Evolutionary conservation across 2,329 filamentous ascomycete species (phyloP), one percentile per base, ranked within the genome.

Genomic region (Epichloe gansuensis): DNA sequence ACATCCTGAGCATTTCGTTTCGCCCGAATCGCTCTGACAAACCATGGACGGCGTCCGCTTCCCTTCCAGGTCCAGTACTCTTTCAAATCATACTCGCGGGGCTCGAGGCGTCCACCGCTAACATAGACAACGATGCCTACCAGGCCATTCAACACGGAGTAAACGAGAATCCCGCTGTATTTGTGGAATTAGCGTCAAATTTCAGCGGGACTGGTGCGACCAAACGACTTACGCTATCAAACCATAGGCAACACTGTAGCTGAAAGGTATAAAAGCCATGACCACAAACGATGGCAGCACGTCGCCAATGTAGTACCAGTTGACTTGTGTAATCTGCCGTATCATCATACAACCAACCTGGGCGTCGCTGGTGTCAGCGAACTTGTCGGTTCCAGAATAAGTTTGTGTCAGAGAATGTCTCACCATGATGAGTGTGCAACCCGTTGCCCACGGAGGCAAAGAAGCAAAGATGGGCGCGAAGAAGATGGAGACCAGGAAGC

Each of bases 321-420:
- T 89, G 68, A 89, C 82, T 50, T 82, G 78, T 21, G 78, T 81
- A 50, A 87, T 82, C 61, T 87, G 82, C 8, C 83, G 81, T 57
- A 86, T 84, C 85, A 89, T 89, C 68, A 89, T 75, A 58, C 82
- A 86, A 4, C 85, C 85, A 27, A 89, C 82, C 77, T 80, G 47
- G 17, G 8, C 13, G 35, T 31, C 21, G 34, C 11, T 44, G 13
- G 34, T 17, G 7, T 34, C 15, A 51, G 49, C 42, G 12, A 44
- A 17, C 15, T n/a, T n/a, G 17, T 43, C 11, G 40, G 34, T 39
- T 50, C 41, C 31, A 40, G 49, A 39, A 38, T 9, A 40, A 3
- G 27, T n/a, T 8, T 15, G 23, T 34, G 41, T 51, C 41, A 31
- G 49, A 12, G 15, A 17, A 46, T 40, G 49, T 51, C 49, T 51